Base-by-base conservation (phyloP, 495 filamentous ascomycete species). In the Aspergillus asperescens region DNA sequence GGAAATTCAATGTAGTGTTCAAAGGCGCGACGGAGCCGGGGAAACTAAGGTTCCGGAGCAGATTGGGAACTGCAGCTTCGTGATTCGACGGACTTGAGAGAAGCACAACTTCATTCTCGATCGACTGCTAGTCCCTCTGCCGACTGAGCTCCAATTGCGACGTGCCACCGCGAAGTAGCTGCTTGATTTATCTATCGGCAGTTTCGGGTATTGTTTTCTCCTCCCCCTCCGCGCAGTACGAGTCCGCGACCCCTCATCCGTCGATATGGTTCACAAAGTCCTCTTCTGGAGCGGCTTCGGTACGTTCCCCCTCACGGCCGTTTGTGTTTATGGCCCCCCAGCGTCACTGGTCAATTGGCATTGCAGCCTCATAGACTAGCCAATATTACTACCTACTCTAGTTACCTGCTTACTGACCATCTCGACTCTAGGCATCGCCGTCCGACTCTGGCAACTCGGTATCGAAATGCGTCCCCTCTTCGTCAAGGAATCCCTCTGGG, bases 241-340 rank as follows among this genome's bases (percentile, higher is more conserved):
- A 32, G n/a, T n/a, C 37, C 47, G 35, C 50, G 13, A 40, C 55
- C 29, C 13, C 25, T 15, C 38, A 23, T 47, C 49, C 32, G 16
- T 19, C 52, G 64, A 56, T 58, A 65, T 82, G 81, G 81, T 86
- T 61, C 80, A 85, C 78, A 89, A 90, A 76, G 80, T 96, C 70
- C 71, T 96, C 70, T 95, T 96, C 82, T 98, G 93, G 93, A 81
- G 82, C 63, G 86, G 88, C 81, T 96, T 97, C 83, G 93, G 93
- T 98, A 85, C 63, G 77, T 73, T n/a, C 12, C 15, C 32, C n/a
- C n/a, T n/a, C n/a, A 48, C 54, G 27, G 24, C 27, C 27, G 23
- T 27, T 28, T 19, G 28, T 38, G 38, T 51, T 40, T 51, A 27
- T 45, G 28, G 34, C 32, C 5, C 32, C 5, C 16, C 23, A 13